phyloP scores from a whole-genome alignment of 768 basidiomycete species.

The Boletellus emodensis region DNA sequence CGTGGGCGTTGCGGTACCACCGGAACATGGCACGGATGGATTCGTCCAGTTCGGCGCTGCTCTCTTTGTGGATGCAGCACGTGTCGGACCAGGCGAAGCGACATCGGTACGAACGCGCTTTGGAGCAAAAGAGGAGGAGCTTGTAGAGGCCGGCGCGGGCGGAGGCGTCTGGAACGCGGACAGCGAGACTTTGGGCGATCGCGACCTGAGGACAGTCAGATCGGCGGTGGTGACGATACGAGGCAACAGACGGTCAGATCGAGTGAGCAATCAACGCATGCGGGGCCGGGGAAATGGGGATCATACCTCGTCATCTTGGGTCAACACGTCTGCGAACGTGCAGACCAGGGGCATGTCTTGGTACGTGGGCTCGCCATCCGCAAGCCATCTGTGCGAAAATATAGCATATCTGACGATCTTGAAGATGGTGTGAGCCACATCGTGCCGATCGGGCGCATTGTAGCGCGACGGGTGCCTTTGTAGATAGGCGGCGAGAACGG shows the following conservation, averaged over 20 bases:
- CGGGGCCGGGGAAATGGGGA: neutral
- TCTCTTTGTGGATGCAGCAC: slow-evolving; percentile 22
- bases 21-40: slow-evolving; percentile 25
- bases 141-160: slow-evolving; percentile 6
- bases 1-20: slow-evolving; percentile 21
- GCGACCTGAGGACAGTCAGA: neutral
- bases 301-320: slow-evolving; percentile 3
- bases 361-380: slow-evolving; percentile 10
- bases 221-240: neutral
- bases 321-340: neutral
- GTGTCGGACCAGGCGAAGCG: slow-evolving; percentile 22
- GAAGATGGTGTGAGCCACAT: neutral
- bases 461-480: slow-evolving; percentile 3
- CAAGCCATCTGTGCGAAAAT: slow-evolving; percentile 14
- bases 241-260: no score
- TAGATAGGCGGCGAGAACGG: slow-evolving; percentile 1
- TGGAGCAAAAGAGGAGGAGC: slow-evolving; percentile 9
- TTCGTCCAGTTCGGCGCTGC: slow-evolving; percentile 23
- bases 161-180: neutral
- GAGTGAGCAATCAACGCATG: no score
- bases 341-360: slow-evolving; percentile 4
- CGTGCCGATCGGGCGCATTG: neutral
- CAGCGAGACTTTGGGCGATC: neutral
- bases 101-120: slow-evolving; percentile 7
- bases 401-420: slow-evolving; percentile 11